Evolutionary conservation across 192 early-diverging fungal species (phyloP), one percentile per base, ranked within the genome.

Genomic region (Dissophora ornata): DNA sequence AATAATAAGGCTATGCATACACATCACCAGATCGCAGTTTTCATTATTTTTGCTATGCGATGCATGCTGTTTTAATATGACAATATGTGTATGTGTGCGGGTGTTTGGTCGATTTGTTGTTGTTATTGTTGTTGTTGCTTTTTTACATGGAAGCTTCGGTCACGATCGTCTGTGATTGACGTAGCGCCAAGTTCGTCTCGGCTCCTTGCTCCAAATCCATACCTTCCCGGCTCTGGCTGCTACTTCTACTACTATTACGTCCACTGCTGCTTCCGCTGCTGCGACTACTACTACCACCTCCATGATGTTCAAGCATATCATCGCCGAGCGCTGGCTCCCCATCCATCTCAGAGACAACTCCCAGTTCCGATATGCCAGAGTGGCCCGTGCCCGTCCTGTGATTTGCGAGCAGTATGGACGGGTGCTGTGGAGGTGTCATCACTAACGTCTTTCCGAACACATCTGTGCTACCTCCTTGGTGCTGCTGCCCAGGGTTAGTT

Each of bases 371-470:
- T 2, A 55, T 22, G 2, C 62, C 62, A 6, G 54, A 63, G 24
- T 64, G 48, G 11, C 58, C 34, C 12, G 68, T 62, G 9, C 40
- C 52, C 1, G 51, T 45, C 13, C 73, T 26, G 16, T 42, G 9
- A 19, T 42, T 59, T 6, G 38, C 42, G 11, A 55, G 21, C 11
- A 52, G 38, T 33, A 67, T 48, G 9, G 59, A 16, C 15, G 56
- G 24, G 1, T 44, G 25, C 30, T 26, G 16, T 16, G 68, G 63
- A 22, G 71, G 52, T 16, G 71, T 51, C 51, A 77, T 61, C 0
- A 67, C 63, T 34, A 77, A 33, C 0, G 73, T 77, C 47, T 77
- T 77, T 34, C 73, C 59, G 46, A 62, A 77, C 26, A 77, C 73
- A 6, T 77, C 73, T 9, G 45, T 19, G 6, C 42, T 26, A 30